Base-by-base conservation (phyloP, 805 yeast genomes). In the Metschnikowia koreensis region DNA sequence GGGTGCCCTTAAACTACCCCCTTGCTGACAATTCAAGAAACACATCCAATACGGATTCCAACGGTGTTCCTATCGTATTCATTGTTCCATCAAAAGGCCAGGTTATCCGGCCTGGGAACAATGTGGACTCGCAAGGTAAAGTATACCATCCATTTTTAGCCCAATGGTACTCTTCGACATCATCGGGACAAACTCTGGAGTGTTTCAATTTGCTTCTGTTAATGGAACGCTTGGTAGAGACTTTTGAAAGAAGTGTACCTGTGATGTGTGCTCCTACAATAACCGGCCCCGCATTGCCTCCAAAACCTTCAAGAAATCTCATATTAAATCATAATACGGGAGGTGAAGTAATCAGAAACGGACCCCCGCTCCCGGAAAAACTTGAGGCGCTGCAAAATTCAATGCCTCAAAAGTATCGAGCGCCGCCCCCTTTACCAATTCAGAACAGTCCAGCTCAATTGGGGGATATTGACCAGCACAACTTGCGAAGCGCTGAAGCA, bases 1-100 rank as follows among this genome's bases (percentile, higher is more conserved):
- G 96, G 96, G 61, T 92, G 6, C 96, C 96, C 0, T 75, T 77
- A 28, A 72, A 75, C 26, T 91, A 87, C 58, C 97, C 97, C 0
- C 58, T 61, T n/a, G 56, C 59, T 3, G 58, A 54, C 9, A 10
- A 8, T 2, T 38, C 47, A 13, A 38, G 37, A 7, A 22, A 41
- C 10, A 12, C 41, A 12, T 16, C 57, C 1, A 29, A 29, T 11
- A 11, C 41, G 11, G 68, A 60, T n/a, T 56, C 60, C 17, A 59
- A 60, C 37, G 73, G 69, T 2, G 76, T 85, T 1, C 97, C 97
- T 0, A 59, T 82, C n/a, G 77, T 82, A 0, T 87, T 75, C 61
- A 80, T 91, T 10, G 74, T 78, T 17, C 83, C 86, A 1, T 76
- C 82, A n/a, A 71, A 70, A 36, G 73, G 74, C 68, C 64, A 74